These are phyloP conservation scores for Cryptosporidium bovis DNA, from an alignment of 169 alveolate genomes.

Conservation along the genomic window DNA sequence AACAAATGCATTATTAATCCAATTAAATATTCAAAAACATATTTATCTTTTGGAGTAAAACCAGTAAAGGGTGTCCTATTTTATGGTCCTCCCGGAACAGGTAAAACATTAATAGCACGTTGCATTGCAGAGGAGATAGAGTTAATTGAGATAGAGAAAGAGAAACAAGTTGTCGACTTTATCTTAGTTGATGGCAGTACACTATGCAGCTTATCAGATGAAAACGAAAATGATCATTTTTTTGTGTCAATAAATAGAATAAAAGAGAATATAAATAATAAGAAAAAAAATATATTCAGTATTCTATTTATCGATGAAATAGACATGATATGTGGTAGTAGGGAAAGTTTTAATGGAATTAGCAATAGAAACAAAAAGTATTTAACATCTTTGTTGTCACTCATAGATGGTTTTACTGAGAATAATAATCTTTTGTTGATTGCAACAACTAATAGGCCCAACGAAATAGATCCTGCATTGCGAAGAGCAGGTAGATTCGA, in stretches of 20 bases:
- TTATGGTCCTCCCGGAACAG: conserved; percentile 89
- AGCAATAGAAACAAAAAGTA: conserved; percentile 85
- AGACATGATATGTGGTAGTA: conserved; percentile 90
- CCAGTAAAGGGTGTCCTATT: conserved; percentile 87
- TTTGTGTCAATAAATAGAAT: conserved; percentile 23
- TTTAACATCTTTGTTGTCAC: conserved; percentile 85
- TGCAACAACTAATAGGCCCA: conserved; percentile 92
- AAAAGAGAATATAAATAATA: conserved; percentile 17
- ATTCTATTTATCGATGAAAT: conserved; percentile 92
- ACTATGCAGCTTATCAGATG: background rate
- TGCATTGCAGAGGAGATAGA: conserved; percentile 85
- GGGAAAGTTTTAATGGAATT: conserved; percentile 82
- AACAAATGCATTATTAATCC: conserved; percentile 79
- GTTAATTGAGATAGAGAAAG: conserved; percentile 8
- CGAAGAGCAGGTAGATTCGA: conserved; percentile 98
- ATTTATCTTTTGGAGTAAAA: conserved; percentile 83
- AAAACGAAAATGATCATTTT: conserved; percentile 17
- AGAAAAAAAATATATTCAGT: conserved; percentile 15
- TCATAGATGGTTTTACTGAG: conserved; percentile 85
- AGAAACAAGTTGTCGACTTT: conserved; percentile 28
- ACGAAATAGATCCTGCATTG: conserved; percentile 91
- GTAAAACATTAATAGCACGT: conserved; percentile 86
- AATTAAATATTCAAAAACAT: conserved; percentile 83
- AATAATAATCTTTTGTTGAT: conserved; percentile 85
- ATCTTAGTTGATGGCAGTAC: conserved; percentile 48